A percentile compares a stretch with the other conserved stretches of the same genome.
phyloP scores from a whole-genome alignment of 2,329 filamentous ascomycete species.

The Penicillium occitanis region DNA sequence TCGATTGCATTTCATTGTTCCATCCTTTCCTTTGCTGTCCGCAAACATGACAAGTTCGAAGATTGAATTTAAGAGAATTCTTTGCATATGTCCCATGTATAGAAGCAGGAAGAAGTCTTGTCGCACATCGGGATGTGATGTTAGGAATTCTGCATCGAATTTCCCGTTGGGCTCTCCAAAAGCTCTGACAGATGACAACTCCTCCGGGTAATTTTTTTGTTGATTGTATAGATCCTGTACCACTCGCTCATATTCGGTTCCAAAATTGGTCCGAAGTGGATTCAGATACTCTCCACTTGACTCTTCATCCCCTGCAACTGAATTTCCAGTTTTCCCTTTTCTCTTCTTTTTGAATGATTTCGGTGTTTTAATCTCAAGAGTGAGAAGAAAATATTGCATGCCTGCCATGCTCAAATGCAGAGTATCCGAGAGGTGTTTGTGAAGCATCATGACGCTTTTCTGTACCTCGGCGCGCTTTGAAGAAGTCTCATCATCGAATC shows the following conservation, averaged over 20 bases:
- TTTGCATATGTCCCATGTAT: conserved; percentile 5
- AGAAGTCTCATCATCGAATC: background rate
- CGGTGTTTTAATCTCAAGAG: background rate
- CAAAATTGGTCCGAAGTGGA: background rate
- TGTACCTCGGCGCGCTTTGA: background rate
- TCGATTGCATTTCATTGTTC: background rate
- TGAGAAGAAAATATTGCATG: conserved; percentile 2
- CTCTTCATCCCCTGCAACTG: background rate
- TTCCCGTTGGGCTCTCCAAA: background rate
- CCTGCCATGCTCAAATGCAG: background rate
- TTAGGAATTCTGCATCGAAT: background rate
- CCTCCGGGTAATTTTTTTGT: background rate
- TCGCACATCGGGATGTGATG: background rate
- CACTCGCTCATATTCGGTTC: background rate
- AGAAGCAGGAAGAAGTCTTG: conserved; percentile 5
- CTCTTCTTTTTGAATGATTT: background rate
- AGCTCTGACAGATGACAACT: background rate
- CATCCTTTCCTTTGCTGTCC: conserved; percentile 5
- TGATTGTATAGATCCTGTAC: background rate
- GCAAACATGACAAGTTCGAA: conserved; percentile 1
- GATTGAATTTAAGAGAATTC: background rate
- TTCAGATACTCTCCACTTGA: background rate
- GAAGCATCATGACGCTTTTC: background rate
- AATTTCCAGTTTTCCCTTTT: background rate
- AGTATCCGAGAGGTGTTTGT: background rate